phyloP scores from a whole-genome alignment of 2,329 filamentous ascomycete genomes.

The Thermothelomyces thermophilus region DNA sequence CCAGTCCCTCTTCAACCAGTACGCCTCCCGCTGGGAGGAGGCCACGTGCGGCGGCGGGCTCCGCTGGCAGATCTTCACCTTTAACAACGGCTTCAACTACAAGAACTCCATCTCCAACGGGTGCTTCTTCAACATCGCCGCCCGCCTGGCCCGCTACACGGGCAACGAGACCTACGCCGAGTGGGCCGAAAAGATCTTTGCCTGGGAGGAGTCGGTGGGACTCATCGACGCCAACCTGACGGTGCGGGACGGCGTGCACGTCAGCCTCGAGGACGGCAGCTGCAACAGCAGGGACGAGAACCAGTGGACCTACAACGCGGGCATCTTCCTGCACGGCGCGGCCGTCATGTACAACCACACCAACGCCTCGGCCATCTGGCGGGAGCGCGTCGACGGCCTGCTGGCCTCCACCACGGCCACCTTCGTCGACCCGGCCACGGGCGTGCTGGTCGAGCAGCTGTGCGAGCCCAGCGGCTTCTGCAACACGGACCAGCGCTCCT shows the following conservation, averaged over 20 bases:
- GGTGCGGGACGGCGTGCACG: slow-evolving; percentile 50
- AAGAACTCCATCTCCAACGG: slow-evolving; percentile 65
- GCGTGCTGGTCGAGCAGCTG: slow-evolving; percentile 57
- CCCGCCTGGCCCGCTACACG: slow-evolving; percentile 71
- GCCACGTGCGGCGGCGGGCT: slow-evolving; percentile 64
- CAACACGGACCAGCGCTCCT: slow-evolving; percentile 64
- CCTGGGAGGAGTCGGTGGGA: slow-evolving; percentile 52
- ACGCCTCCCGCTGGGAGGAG: slow-evolving; percentile 63
- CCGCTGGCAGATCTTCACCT: slow-evolving; percentile 79
- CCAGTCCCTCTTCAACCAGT: slow-evolving; percentile 75
- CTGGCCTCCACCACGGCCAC: slow-evolving; percentile 42
- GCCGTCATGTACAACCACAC: slow-evolving; percentile 61
- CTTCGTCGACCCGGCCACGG: slow-evolving; percentile 52
- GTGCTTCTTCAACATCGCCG: slow-evolving; percentile 62
- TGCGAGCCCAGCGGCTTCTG: slow-evolving; percentile 59
- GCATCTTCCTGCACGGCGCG: slow-evolving; percentile 56
- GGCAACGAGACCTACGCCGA: slow-evolving; percentile 70
- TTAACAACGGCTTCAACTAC: slow-evolving; percentile 65
- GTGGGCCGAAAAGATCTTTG: slow-evolving; percentile 66
- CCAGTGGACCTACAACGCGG: slow-evolving; percentile 66
- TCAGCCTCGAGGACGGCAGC: slow-evolving; percentile 28
- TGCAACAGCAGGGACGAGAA: slow-evolving; percentile 49
- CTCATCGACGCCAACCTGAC: slow-evolving; percentile 51
- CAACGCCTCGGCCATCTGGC: slow-evolving; percentile 43
- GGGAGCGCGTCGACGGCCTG: slow-evolving; percentile 52